These are phyloP conservation scores for Nannizziopsis barbatae DNA, from an alignment of 2,329 filamentous ascomycete genomes.

Conservation along the genomic window DNA sequence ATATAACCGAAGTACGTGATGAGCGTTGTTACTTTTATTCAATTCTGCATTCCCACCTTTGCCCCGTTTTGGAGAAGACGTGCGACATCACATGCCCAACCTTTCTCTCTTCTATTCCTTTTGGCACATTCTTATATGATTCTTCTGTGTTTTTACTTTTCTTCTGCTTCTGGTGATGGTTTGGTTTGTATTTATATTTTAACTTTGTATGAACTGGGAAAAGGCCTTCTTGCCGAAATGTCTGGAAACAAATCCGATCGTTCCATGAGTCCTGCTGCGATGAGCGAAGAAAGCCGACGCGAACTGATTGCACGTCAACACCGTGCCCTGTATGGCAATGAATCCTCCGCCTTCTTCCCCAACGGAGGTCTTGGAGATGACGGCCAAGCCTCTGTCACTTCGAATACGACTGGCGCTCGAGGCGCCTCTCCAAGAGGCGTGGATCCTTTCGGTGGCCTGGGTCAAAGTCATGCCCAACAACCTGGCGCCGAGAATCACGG, in stretches of 20 bases:
- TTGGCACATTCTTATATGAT: slow-evolving; percentile 9
- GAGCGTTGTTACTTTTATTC: slow-evolving; percentile 24
- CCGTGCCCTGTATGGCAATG: slow-evolving; percentile 78
- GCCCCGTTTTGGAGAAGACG: slow-evolving; percentile 8
- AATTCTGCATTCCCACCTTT: slow-evolving; percentile 17
- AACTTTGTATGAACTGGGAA: slow-evolving; percentile 32
- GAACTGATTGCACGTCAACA: slow-evolving; percentile 94
- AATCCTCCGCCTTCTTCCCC: slow-evolving; percentile 55
- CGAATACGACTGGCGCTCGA: slow-evolving; percentile 47
- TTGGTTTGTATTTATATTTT: slow-evolving; percentile 38
- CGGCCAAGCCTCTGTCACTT: slow-evolving; percentile 51
- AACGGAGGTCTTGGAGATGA: slow-evolving; percentile 59
- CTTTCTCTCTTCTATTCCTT: slow-evolving; percentile 10
- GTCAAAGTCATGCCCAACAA: slow-evolving; percentile 39
- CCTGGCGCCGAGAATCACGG: slow-evolving; percentile 42
- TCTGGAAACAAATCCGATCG: slow-evolving; percentile 71
- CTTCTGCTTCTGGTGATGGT: slow-evolving; percentile 27
- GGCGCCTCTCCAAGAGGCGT: slow-evolving; percentile 71
- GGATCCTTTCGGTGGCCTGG: slow-evolving; percentile 51
- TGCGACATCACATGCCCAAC: slow-evolving; percentile 9
- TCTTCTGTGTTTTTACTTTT: slow-evolving; percentile 18
- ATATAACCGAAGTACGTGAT: slow-evolving; percentile 86
- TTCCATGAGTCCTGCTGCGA: slow-evolving; percentile 68
- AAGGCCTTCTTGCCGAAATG: slow-evolving; percentile 57
- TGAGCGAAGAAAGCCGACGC: slow-evolving; percentile 92